These are phyloP conservation scores for Botrytis squamosa DNA, from an alignment of 2,329 filamentous ascomycete genomes.

Conservation along the genomic window DNA sequence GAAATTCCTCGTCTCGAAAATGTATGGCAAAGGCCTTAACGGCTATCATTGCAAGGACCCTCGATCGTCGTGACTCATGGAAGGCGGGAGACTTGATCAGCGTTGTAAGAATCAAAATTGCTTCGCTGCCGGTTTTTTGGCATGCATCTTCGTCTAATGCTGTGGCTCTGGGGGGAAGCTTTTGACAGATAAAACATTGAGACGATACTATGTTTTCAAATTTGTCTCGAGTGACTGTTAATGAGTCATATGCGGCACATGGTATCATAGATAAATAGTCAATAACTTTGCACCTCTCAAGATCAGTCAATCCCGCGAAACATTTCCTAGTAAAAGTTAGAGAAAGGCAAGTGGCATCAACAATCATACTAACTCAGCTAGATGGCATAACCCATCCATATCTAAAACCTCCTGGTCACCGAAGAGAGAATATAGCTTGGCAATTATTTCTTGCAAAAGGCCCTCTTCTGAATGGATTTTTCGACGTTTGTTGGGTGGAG, in stretches of 20 bases:
- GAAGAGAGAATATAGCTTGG: slow-evolving; percentile 40
- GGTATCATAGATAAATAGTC: slow-evolving; percentile 55
- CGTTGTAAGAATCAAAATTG: slow-evolving; percentile 47
- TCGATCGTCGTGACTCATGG: slow-evolving; percentile 55
- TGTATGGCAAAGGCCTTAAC: slow-evolving; percentile 70
- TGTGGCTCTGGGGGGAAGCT: slow-evolving; percentile 21
- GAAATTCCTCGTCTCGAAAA: slow-evolving; percentile 54
- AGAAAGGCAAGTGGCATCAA: background rate
- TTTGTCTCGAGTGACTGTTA: slow-evolving; percentile 39
- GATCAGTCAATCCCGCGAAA: slow-evolving; percentile 50
- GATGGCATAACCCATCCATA: slow-evolving; percentile 44
- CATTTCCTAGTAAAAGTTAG: slow-evolving; percentile 33
- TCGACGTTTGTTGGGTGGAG: slow-evolving; percentile 35
- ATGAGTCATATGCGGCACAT: slow-evolving; percentile 53
- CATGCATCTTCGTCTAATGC: slow-evolving; percentile 26
- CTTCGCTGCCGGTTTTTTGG: slow-evolving; percentile 39
- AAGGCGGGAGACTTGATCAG: slow-evolving; percentile 48
- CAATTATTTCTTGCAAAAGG: slow-evolving; percentile 39
- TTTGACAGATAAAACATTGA: slow-evolving; percentile 38
- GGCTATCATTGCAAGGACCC: slow-evolving; percentile 69
- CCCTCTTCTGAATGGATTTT: slow-evolving; percentile 37
- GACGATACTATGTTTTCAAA: slow-evolving; percentile 33
- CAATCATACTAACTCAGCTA: slow-evolving; percentile 48
- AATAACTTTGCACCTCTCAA: slow-evolving; percentile 52
- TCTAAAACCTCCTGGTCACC: slow-evolving; percentile 39